phyloP scores from a whole-genome alignment of 177 flowering plant genomes.

The Vitis hybrid region DNA sequence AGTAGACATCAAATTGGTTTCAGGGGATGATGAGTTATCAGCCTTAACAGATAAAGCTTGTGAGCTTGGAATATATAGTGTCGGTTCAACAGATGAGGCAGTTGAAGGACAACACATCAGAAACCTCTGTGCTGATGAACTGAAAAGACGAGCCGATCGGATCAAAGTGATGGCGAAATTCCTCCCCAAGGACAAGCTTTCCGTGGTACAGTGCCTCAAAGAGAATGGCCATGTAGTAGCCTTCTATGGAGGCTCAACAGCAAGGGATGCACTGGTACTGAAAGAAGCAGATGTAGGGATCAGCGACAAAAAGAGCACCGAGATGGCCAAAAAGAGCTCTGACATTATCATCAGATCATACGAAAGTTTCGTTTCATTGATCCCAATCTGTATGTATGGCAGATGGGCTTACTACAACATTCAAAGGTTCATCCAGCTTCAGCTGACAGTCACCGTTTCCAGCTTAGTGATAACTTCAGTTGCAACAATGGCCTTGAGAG shows the following conservation, averaged over 20 bases:
- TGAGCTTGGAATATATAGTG: slow-evolving; percentile 5
- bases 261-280: slow-evolving; percentile 7
- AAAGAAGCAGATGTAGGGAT: slow-evolving; percentile 21
- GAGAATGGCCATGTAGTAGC: slow-evolving; percentile 16
- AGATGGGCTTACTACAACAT: slow-evolving; percentile 13
- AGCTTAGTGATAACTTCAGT: slow-evolving; percentile 10
- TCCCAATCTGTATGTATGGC: neutral
- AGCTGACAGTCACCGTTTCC: slow-evolving; percentile 15
- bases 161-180: slow-evolving; percentile 9
- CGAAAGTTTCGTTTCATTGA: neutral
- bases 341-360: neutral
- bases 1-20: slow-evolving; percentile 10
- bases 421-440: slow-evolving; percentile 21
- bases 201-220: slow-evolving; percentile 8
- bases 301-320: neutral
- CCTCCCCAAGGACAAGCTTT: slow-evolving; percentile 12
- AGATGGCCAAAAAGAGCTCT: slow-evolving; percentile 11
- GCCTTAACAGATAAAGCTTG: slow-evolving; percentile 1
- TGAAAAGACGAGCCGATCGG: neutral
- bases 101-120: slow-evolving; percentile 3
- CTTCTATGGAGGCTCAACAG: slow-evolving; percentile 4
- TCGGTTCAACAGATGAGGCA: neutral
- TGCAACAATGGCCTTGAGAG: neutral
- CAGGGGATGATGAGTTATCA: slow-evolving; percentile 13
- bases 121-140: neutral